Evolutionary conservation across 176 grass and related monocot genomes (phyloP).

Genomic region (Secale cereale): DNA sequence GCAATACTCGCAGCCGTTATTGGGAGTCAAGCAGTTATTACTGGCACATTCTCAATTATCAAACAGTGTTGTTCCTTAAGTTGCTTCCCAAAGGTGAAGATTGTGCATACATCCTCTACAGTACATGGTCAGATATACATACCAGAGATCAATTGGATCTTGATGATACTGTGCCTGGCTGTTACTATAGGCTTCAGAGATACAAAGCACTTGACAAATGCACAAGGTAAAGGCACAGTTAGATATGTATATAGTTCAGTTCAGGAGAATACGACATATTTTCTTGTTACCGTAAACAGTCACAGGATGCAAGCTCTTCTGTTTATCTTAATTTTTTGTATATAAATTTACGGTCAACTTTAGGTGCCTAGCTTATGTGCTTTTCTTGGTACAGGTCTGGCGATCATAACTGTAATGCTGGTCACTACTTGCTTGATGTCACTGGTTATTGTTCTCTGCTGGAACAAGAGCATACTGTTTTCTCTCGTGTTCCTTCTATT

Average conservation of each 20-base stretch:
- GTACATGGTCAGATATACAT: constrained; percentile 95
- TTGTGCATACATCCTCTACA: constrained; percentile 79
- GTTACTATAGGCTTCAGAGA: constrained; percentile 88
- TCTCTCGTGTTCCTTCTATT: constrained; percentile 62
- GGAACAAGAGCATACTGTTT: constrained; percentile 71
- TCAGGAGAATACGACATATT: neutral
- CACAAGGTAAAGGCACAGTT: constrained; percentile 49
- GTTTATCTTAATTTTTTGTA: neutral
- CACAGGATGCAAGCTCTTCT: neutral
- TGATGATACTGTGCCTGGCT: constrained; percentile 84
- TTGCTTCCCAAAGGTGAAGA: constrained; percentile 92
- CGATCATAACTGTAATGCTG: constrained; percentile 88
- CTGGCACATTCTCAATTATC: constrained; percentile 91
- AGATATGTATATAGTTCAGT: neutral
- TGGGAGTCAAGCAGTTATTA: constrained; percentile 89
- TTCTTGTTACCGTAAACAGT: neutral
- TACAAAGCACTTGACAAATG: constrained; percentile 74
- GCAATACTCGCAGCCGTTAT: constrained; percentile 77
- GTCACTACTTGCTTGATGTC: constrained; percentile 96
- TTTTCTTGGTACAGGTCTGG: constrained; percentile 56
- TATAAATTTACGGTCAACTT: neutral
- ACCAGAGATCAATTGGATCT: constrained; percentile 94
- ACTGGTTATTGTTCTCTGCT: constrained; percentile 79
- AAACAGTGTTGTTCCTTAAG: constrained; percentile 80
- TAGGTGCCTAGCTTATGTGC: neutral